Percentiles rank a stretch among this genome's conserved stretches.
Conservation (phyloP, 1,139 yeast genomes). For the Nakaseomyces bracarensis region DNA sequence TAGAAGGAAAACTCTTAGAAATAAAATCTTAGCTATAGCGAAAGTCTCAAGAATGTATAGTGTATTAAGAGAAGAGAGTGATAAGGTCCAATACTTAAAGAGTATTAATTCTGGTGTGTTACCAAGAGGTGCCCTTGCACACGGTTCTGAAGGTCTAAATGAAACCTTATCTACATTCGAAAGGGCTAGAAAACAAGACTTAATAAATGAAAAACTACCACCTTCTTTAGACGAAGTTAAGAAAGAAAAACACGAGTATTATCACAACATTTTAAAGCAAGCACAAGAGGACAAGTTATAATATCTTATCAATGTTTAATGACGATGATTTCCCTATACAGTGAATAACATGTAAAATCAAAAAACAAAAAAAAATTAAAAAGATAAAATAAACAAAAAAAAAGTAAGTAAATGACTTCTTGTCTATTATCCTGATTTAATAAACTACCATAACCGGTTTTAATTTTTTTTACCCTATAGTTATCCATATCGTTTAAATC, state of each 20-base stretch:
- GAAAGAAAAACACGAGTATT: constrained; percentile 39
- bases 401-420: too few species aligned
- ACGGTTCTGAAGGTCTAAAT: constrained; percentile 75
- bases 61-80: constrained; percentile 82
- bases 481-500: too few species aligned
- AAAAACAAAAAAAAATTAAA: too few species aligned
- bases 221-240: constrained; percentile 60
- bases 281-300: constrained; percentile 3
- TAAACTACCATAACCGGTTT: too few species aligned
- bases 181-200: constrained; percentile 76
- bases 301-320: background rate
- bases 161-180: constrained; percentile 68
- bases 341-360: too few species aligned
- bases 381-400: too few species aligned
- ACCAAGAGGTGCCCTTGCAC: constrained; percentile 81
- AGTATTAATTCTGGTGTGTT: constrained; percentile 58
- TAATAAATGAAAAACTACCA: constrained; percentile 80
- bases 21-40: constrained; percentile 91
- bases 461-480: too few species aligned
- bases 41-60: constrained; percentile 90
- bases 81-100: constrained; percentile 75
- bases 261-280: constrained; percentile 25
- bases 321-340: background rate
- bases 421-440: too few species aligned
- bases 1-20: constrained; percentile 54